Conservation (phyloP, 2,329 filamentous ascomycete genomes). For the Pseudogymnoascus destructans region DNA sequence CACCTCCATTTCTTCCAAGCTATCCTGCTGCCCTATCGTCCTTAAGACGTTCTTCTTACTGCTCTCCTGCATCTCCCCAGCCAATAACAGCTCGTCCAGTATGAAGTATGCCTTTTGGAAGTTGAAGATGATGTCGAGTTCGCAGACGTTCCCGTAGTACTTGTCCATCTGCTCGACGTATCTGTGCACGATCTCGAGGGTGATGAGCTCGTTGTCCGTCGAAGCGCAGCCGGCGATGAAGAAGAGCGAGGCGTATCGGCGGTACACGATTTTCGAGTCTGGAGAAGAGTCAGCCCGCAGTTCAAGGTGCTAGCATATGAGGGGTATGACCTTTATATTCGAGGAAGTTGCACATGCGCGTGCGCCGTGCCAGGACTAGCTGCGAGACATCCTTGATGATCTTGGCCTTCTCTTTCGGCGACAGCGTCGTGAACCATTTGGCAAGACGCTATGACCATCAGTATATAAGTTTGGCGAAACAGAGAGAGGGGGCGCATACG, state of each 20-base stretch:
- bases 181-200: slow-evolving; percentile 94
- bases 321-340: slow-evolving; percentile 78
- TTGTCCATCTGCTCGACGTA: slow-evolving; percentile 99
- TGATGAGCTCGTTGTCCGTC: slow-evolving; percentile 97
- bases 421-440: slow-evolving; percentile 98
- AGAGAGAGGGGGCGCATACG: slow-evolving; percentile 46
- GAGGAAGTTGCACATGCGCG: slow-evolving; percentile 99
- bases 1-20: slow-evolving; percentile 98
- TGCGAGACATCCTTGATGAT: slow-evolving; percentile 99
- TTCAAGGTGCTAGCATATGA: slow-evolving; percentile 4
- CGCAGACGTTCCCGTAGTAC: slow-evolving; percentile 99
- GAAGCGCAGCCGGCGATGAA: slow-evolving; percentile 96
- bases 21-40: slow-evolving; percentile 94
- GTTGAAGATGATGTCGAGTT: slow-evolving; percentile 99
- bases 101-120: slow-evolving; percentile 99
- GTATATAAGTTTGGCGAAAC: slow-evolving; percentile 10
- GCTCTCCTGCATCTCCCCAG: slow-evolving; percentile 95
- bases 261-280: slow-evolving; percentile 86
- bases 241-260: slow-evolving; percentile 95
- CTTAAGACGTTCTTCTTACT: slow-evolving; percentile 98
- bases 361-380: slow-evolving; percentile 86
- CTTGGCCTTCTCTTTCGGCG: slow-evolving; percentile 97
- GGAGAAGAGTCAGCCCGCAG: background rate
- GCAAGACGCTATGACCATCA: slow-evolving; percentile 62
- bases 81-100: slow-evolving; percentile 85